Conservation (phyloP, 2,329 filamentous ascomycete species). For the Colletotrichum musicola region DNA sequence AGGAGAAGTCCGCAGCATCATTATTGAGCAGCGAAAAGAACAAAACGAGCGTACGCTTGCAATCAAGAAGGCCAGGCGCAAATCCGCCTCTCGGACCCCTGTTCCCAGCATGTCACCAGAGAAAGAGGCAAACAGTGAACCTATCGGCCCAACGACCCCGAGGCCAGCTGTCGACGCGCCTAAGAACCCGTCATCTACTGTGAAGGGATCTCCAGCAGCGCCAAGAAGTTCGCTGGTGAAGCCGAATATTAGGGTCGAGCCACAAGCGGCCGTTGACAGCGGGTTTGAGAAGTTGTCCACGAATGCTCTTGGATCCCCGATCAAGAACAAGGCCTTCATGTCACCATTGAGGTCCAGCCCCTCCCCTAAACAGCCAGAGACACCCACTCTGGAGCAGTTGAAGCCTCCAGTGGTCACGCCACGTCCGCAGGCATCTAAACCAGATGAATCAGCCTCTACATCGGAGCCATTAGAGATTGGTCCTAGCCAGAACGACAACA, state of each 20-base stretch:
- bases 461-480: not conserved
- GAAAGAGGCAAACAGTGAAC: slow-evolving; percentile 5
- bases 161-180: slow-evolving; percentile 33
- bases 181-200: slow-evolving; percentile 36
- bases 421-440: not conserved
- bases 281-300: not conserved
- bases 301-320: not conserved
- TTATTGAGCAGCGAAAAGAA: slow-evolving; percentile 72
- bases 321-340: not conserved
- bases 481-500: slow-evolving; percentile 7
- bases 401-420: not conserved
- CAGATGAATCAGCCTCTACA: not conserved
- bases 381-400: not conserved
- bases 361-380: not conserved
- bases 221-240: not conserved
- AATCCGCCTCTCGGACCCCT: slow-evolving; percentile 44
- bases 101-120: slow-evolving; percentile 22
- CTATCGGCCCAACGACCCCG: slow-evolving; percentile 24
- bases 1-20: slow-evolving; percentile 71
- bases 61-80: slow-evolving; percentile 52
- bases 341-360: not conserved
- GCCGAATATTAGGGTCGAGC: not conserved
- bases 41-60: slow-evolving; percentile 68
- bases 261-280: not conserved
- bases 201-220: slow-evolving; percentile 21